These are phyloP conservation scores for Ampelocalamus luodianensis DNA, from an alignment of 176 grass and related monocot genomes.

Conservation along the genomic window DNA sequence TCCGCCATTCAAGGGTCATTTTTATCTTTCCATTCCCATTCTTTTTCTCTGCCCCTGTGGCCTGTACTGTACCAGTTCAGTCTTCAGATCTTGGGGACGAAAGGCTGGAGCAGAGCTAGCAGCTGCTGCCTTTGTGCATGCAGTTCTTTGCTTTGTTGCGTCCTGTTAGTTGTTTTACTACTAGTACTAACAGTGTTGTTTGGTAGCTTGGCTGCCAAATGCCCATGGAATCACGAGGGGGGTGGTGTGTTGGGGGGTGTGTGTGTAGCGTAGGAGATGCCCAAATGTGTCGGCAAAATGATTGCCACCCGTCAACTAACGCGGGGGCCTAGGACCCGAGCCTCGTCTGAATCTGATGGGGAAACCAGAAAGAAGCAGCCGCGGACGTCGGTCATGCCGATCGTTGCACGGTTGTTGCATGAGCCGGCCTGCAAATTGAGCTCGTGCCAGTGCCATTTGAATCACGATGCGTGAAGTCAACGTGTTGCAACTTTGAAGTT, in stretches of 20 bases:
- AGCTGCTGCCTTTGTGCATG: not conserved
- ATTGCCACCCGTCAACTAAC: slow-evolving; percentile 61
- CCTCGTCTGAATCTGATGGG: not conserved
- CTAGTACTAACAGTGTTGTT: not conserved
- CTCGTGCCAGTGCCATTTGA: not conserved
- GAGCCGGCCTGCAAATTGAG: not conserved
- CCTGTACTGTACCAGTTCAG: slow-evolving; percentile 3
- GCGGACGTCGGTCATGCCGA: not conserved
- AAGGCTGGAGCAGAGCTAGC: slow-evolving; percentile 25
- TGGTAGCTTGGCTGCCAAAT: not conserved
- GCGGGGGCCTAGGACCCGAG: not conserved
- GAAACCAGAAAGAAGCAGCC: slow-evolving; percentile 21
- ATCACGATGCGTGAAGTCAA: slow-evolving; percentile 12
- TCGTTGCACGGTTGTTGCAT: slow-evolving; percentile 28
- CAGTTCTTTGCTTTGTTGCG: not conserved
- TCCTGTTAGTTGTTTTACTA: not conserved
- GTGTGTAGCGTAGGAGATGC: slow-evolving; percentile 39
- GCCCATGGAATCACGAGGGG: not conserved
- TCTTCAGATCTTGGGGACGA: slow-evolving; percentile 32
- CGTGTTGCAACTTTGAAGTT: not conserved
- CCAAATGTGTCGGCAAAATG: slow-evolving; percentile 53
- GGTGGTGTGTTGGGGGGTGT: not conserved
- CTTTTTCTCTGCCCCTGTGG: not conserved
- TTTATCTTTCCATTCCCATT: slow-evolving; percentile 29
- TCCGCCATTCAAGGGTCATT: slow-evolving; percentile 50